These are phyloP conservation scores for Heliamphora exappendiculata DNA, from an alignment of 148 eudicot species.

Conservation along the genomic window DNA sequence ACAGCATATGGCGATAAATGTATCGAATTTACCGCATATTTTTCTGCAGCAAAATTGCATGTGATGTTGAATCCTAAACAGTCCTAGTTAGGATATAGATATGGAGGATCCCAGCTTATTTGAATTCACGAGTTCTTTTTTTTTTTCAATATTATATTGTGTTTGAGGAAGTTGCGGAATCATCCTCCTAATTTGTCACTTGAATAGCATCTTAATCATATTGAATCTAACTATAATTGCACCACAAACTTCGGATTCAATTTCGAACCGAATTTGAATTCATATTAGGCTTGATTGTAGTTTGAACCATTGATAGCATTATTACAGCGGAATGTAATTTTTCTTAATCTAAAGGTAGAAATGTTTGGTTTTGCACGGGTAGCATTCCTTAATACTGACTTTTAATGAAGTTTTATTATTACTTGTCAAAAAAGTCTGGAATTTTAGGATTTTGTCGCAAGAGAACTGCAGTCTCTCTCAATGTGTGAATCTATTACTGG, in stretches of 20 bases:
- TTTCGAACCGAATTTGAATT: neutral
- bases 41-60: too few species aligned
- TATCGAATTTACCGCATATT: too few species aligned
- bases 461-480: neutral
- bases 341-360: neutral
- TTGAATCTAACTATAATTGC: neutral
- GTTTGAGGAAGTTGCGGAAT: neutral
- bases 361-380: neutral
- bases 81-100: too few species aligned
- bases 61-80: too few species aligned
- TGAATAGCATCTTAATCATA: neutral
- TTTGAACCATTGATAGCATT: neutral
- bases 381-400: too few species aligned
- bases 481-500: neutral
- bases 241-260: neutral
- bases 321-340: neutral
- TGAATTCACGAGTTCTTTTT: too few species aligned
- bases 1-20: too few species aligned
- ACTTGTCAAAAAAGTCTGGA: too few species aligned
- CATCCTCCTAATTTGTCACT: neutral
- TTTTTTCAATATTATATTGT: neutral
- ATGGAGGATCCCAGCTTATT: too few species aligned
- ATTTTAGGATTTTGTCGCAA: neutral
- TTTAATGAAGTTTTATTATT: too few species aligned
- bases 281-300: neutral